Conservation (phyloP, 2,329 filamentous ascomycete genomes). For the Claviceps spartinae region DNA sequence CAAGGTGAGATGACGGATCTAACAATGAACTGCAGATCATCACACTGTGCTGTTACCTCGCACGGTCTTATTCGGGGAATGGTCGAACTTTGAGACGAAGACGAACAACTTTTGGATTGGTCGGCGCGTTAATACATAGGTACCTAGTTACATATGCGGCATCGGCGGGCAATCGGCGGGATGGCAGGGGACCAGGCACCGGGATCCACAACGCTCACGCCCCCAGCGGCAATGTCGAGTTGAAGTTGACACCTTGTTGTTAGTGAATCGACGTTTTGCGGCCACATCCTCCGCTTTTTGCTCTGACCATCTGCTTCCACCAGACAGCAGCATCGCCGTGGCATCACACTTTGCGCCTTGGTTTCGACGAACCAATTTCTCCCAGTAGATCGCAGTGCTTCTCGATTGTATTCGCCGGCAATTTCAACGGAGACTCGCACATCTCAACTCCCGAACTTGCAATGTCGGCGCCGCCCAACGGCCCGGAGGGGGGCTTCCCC, state of each 20-base stretch:
- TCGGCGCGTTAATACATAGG: too few species aligned
- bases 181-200: background rate
- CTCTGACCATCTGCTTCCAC: too few species aligned
- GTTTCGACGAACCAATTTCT: too few species aligned
- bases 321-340: background rate
- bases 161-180: background rate
- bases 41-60: background rate
- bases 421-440: background rate
- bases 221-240: background rate
- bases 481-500: conserved; percentile 14
- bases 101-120: too few species aligned
- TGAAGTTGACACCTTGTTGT: background rate
- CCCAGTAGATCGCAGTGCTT: background rate
- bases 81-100: too few species aligned
- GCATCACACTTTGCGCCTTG: background rate
- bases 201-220: background rate
- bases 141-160: too few species aligned
- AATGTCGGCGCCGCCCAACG: conserved; percentile 17
- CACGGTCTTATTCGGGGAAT: background rate
- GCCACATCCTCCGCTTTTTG: too few species aligned
- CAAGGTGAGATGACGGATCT: background rate
- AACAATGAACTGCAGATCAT: background rate
- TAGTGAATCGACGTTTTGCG: background rate
- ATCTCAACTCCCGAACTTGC: conserved; percentile 1
- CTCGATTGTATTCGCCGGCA: conserved; percentile 7